Evolutionary conservation across 306 rosid genomes (phyloP), one percentile per base, ranked within the genome.

Genomic region (Glycyrrhiza uralensis): DNA sequence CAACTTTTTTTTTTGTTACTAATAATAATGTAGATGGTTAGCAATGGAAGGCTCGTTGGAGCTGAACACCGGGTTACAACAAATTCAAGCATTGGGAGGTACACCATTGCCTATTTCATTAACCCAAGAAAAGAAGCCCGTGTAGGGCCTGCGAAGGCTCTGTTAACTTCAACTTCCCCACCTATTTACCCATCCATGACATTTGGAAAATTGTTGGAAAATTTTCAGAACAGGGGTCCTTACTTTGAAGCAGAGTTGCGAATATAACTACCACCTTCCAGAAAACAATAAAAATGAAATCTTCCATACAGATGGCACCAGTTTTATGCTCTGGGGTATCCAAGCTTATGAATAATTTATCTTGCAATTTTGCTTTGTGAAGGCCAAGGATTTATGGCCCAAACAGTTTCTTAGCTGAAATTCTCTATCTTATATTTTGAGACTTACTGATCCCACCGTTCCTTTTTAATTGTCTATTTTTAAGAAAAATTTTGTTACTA

Each of bases 1-100:
- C 12, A 55, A 5, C 4, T 8, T 15, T 33, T 0, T 28, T 17
- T 57, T n/a, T n/a, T n/a, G n/a, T n/a, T n/a, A n/a, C n/a, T n/a
- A n/a, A n/a, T 22, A 20, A 14, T 72, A 35, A 30, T 32, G 4
- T 39, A 76, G 96, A 68, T 90, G 0, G 77, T 90, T 26, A 88
- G 86, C 65, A 88, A 88, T 66, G 87, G 88, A 46, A 85, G 76
- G 76, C 76, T 90, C 0, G 24, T 81, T 47, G 93, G 86, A 12
- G 88, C 84, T 6, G 85, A 86, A 36, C 93, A 88, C 71, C n/a
- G 93, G 19, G 96, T 60, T 7, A 73, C 86, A 42, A 90, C 90
- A 26, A 88, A 88, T 56, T 45, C 90, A 49, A 69, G 56, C 6
- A 61, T 14, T 18, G 70, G 78, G 7, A 62, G 93, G 39, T 74